These are phyloP conservation scores for Magnusiomyces starmeri DNA, from an alignment of 1,139 yeast species.

Conservation along the genomic window DNA sequence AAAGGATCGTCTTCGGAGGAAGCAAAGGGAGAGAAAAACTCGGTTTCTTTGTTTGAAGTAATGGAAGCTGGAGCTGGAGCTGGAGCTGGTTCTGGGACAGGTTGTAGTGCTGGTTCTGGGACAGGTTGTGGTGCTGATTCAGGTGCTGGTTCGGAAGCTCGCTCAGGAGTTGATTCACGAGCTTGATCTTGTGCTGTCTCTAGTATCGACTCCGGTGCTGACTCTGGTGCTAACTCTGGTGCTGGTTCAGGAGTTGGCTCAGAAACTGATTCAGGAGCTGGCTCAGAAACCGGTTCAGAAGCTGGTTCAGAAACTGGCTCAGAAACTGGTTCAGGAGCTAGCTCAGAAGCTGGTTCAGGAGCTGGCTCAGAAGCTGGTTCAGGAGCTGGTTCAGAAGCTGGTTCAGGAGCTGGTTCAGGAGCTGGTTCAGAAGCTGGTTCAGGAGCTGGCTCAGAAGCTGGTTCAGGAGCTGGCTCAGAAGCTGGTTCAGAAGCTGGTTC, in stretches of 20 bases:
- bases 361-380: not conserved
- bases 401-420: not conserved
- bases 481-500: not conserved
- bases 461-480: not conserved
- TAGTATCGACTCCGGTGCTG: not conserved
- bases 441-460: not conserved
- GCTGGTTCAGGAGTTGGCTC: not conserved
- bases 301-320: not conserved
- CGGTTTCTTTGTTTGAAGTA: too few species aligned
- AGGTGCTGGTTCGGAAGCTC: not conserved
- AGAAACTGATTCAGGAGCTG: not conserved
- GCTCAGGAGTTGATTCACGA: not conserved
- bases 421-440: not conserved
- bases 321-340: not conserved
- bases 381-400: not conserved
- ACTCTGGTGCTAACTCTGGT: not conserved
- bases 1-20: not conserved
- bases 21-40: not conserved
- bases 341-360: conserved; percentile 3
- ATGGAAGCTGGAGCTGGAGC: too few species aligned
- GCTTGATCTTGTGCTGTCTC: not conserved
- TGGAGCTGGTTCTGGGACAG: not conserved
- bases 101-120: too few species aligned
- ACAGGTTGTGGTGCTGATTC: not conserved
- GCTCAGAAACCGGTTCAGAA: too few species aligned